Evolutionary conservation across 2,329 filamentous ascomycete species (phyloP).

Genomic region (Phialophora macrospora): DNA sequence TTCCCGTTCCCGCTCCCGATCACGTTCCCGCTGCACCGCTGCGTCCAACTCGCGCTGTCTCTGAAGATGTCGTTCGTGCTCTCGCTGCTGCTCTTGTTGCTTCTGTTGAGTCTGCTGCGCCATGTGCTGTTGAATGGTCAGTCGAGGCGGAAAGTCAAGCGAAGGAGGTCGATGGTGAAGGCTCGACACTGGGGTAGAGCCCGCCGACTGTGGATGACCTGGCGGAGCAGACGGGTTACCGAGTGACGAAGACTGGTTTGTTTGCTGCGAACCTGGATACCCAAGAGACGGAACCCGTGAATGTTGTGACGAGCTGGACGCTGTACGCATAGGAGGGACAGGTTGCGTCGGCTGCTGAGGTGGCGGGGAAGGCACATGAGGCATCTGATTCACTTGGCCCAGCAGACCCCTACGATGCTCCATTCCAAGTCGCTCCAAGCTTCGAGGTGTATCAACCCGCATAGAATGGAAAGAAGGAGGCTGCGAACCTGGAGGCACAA

Average conservation of each 20-base stretch:
- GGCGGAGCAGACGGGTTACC: slow-evolving; percentile 22
- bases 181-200: slow-evolving; percentile 37
- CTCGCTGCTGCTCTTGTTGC: slow-evolving; percentile 36
- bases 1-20: slow-evolving; percentile 30
- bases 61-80: slow-evolving; percentile 32
- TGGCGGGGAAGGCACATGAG: slow-evolving; percentile 36
- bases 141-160: slow-evolving; percentile 28
- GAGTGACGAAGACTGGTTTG: slow-evolving; percentile 19
- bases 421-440: slow-evolving; percentile 27
- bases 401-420: slow-evolving; percentile 36
- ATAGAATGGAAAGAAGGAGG: slow-evolving; percentile 22
- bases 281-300: slow-evolving; percentile 34
- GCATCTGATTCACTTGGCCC: slow-evolving; percentile 29
- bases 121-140: slow-evolving; percentile 38
- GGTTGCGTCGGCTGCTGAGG: slow-evolving; percentile 31
- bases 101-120: slow-evolving; percentile 33
- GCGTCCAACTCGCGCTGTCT: slow-evolving; percentile 31
- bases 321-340: slow-evolving; percentile 27
- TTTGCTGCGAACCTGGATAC: slow-evolving; percentile 24
- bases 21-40: slow-evolving; percentile 25
- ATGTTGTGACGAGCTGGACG: slow-evolving; percentile 32
- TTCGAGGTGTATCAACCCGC: slow-evolving; percentile 26
- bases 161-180: slow-evolving; percentile 35
- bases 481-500: slow-evolving; percentile 33
- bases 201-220: slow-evolving; percentile 35